Conservation (phyloP, 768 basidiomycete genomes). For the Tricholoma bakamatsutake region DNA sequence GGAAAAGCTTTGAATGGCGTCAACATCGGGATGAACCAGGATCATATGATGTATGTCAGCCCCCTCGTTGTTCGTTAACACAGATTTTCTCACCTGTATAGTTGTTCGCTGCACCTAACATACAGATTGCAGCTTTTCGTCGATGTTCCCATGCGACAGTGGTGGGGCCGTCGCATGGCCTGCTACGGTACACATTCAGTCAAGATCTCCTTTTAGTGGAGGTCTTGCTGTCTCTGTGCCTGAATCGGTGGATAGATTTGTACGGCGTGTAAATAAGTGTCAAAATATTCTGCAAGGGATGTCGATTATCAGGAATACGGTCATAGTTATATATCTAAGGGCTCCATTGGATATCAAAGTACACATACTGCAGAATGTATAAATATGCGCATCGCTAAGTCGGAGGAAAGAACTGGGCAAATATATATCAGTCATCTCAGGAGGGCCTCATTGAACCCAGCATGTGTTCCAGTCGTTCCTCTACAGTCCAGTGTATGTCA, state of each 20-base stretch:
- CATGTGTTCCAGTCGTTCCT: conserved; percentile 74
- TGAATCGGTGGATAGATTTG: conserved; percentile 73
- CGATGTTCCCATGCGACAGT: conserved; percentile 45
- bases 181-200: conserved; percentile 58
- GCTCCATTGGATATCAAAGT: conserved; percentile 17
- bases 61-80: conserved; percentile 1
- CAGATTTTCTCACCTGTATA: conserved; percentile 12
- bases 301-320: conserved; percentile 12
- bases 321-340: conserved; percentile 14
- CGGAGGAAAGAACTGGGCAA: conserved; percentile 8
- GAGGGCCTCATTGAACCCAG: conserved; percentile 39
- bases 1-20: conserved; percentile 63
- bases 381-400: conserved; percentile 11
- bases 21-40: conserved; percentile 37
- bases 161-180: conserved; percentile 59
- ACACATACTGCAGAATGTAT: conserved; percentile 16
- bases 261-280: conserved; percentile 34
- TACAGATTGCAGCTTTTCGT: conserved; percentile 53
- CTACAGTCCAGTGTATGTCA: conserved; percentile 64
- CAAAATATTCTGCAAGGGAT: conserved; percentile 7
- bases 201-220: conserved; percentile 57
- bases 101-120: conserved; percentile 44
- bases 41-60: conserved; percentile 55
- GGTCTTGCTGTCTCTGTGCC: conserved; percentile 56
- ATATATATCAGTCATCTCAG: conserved; percentile 15